Evolutionary conservation across 2,329 filamentous ascomycete species (phyloP), one percentile per base, ranked within the genome.

Genomic region (Aspergillus ochraceoroseus): DNA sequence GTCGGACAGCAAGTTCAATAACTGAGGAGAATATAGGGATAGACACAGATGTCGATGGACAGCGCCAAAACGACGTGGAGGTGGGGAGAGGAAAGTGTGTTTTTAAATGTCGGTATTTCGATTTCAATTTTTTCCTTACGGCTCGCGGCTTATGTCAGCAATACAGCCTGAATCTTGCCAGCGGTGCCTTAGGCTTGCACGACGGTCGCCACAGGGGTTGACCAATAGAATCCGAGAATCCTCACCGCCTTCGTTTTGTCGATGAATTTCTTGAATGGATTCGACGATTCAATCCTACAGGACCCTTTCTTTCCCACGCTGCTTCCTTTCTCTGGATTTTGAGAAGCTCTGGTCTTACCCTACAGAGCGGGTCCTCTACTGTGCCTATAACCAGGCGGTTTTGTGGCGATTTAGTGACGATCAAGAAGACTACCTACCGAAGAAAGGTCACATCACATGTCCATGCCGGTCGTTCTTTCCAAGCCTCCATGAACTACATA

Each of bases 141-240:
- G 22, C 17, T n/a, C n/a, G n/a, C 12, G 11, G 38, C 27, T 48
- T 45, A 48, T 42, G 45, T 48, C 33, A 48, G 38, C 45, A 19
- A 34, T 44, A 47, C 33, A 42, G 51, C 51, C 49, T 56, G 49
- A 50, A 30, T 28, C n/a, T n/a, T 22, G 20, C 20, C n/a, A n/a
- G n/a, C n/a, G n/a, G n/a, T 52, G 55, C 55, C 55, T 58, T 30
- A 57, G 52, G 51, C 54, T 51, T 32, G 48, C 39, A n/a, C n/a
- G n/a, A n/a, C n/a, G n/a, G n/a, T n/a, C n/a, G n/a, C n/a, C 40
- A 48, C 48, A 26, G 29, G 15, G 11, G 33, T 8, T 5, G 3
- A 19, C 45, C 49, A 52, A 51, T 54, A 29, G 39, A 14, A 19
- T 7, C 2, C 2, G 3, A 5, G 11, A 3, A 2, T 3, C 1